These are phyloP conservation scores for Microdochium paspali DNA, from an alignment of 2,329 filamentous ascomycete species.

Conservation along the genomic window DNA sequence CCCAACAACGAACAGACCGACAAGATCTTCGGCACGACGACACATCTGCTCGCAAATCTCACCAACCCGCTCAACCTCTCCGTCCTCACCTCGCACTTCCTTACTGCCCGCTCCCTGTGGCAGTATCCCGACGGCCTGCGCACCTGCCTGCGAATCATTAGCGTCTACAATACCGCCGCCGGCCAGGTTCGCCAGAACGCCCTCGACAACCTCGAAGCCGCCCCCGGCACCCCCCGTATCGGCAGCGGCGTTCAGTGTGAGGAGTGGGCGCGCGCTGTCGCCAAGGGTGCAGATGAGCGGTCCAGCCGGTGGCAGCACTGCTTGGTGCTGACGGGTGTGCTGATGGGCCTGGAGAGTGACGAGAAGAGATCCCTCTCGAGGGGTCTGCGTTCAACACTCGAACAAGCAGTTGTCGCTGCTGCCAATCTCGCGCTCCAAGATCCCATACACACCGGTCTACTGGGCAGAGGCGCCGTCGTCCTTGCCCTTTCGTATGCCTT, in stretches of 20 bases:
- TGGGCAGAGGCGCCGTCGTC: slow-evolving; percentile 44
- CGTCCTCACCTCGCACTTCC: slow-evolving; percentile 62
- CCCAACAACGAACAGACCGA: slow-evolving; percentile 40
- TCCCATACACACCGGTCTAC: slow-evolving; percentile 25
- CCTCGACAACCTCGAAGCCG: slow-evolving; percentile 23
- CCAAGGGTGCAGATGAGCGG: slow-evolving; percentile 46
- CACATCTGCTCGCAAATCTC: slow-evolving; percentile 57
- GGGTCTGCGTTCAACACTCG: slow-evolving; percentile 56
- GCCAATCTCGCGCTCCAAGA: slow-evolving; percentile 64
- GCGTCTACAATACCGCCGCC: slow-evolving; percentile 62
- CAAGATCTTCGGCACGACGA: slow-evolving; percentile 55
- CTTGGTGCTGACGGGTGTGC: slow-evolving; percentile 67
- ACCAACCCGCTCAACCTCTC: slow-evolving; percentile 68
- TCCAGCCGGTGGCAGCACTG: slow-evolving; percentile 73
- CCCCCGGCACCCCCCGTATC: slow-evolving; percentile 15
- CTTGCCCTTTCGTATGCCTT: slow-evolving; percentile 72
- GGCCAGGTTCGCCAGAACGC: slow-evolving; percentile 41
- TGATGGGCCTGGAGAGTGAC: slow-evolving; percentile 65
- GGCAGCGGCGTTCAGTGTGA: slow-evolving; percentile 37
- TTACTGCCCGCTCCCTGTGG: slow-evolving; percentile 67
- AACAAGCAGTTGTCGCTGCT: slow-evolving; percentile 64
- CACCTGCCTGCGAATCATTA: slow-evolving; percentile 56
- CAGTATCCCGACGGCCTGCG: slow-evolving; percentile 47
- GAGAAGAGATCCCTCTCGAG: slow-evolving; percentile 54
- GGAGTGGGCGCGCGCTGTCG: slow-evolving; percentile 46